These are phyloP conservation scores for Cucumis sativus DNA, from an alignment of 306 rosid genomes.

Conservation along the genomic window DNA sequence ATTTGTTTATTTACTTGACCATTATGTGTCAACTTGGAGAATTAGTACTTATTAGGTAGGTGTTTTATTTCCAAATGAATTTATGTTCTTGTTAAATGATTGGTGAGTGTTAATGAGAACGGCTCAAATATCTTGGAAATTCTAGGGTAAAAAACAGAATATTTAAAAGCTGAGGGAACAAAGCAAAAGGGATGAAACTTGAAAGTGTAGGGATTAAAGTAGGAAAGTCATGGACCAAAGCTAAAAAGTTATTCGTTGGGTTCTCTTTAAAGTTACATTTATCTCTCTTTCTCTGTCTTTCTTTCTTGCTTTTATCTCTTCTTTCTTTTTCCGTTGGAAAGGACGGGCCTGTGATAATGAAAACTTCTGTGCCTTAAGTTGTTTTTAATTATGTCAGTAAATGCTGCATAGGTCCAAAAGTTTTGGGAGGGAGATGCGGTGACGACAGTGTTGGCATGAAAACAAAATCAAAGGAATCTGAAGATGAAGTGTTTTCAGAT, in stretches of 20 bases:
- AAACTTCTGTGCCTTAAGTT: not conserved
- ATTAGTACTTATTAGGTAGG: not conserved
- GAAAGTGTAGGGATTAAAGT: not conserved
- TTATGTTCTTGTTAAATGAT: not conserved
- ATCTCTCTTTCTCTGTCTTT: not conserved
- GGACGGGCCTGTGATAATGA: not conserved
- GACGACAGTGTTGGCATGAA: constrained; percentile 25
- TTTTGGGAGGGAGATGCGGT: constrained; percentile 13
- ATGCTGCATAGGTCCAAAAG: constrained; percentile 27
- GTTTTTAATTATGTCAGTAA: constrained; percentile 11
- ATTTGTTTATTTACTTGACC: not conserved
- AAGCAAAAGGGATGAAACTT: not conserved
- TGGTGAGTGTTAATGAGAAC: not conserved
- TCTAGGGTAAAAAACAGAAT: not conserved
- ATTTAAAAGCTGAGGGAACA: not conserved
- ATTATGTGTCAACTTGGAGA: not conserved
- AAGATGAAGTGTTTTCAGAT: constrained; percentile 57
- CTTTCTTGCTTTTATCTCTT: not conserved
- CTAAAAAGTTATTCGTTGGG: not conserved
- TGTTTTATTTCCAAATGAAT: not conserved
- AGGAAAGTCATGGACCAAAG: not conserved
- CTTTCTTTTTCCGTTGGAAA: not conserved
- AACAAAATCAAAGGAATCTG: constrained; percentile 25
- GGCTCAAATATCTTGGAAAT: not conserved
- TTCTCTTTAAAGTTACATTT: not conserved